Evolutionary conservation across 2,329 filamentous ascomycete genomes (phyloP), one percentile per base, ranked within the genome.

Genomic region (Claviceps paspali): DNA sequence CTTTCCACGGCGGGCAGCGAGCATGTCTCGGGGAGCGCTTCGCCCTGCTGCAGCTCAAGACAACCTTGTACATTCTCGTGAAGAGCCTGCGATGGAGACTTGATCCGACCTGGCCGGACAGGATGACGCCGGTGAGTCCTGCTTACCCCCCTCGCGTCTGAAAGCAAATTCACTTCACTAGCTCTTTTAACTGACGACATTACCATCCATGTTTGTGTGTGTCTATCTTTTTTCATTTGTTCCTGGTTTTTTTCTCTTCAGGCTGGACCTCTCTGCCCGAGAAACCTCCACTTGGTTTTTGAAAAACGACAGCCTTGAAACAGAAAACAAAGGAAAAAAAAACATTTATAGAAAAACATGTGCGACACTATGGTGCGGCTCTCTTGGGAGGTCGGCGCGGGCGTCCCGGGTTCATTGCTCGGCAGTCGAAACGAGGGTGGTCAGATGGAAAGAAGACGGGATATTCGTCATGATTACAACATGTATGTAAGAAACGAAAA

Each of bases 21-120:
- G 55, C 55, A 5, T 64, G 61, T 42, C 43, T 64, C 21, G 61
- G 61, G 1, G 55, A 62, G 46, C 52, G 50, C 29, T 63, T 60
- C 39, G 60, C 59, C 5, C 43, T 63, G 48, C 42, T 59, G 32
- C 48, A 60, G 39, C 45, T 60, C 27, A 52, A 56, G 24, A 49
- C 55, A 11, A 55, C 56, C 0, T 41, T 61, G 29, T 49, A 53
- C 7, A 49, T 52, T 31, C 42, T 59, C 34, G 41, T 56, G n/a
- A 42, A 41, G 27, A 42, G 41, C 24, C 31, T 56, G 14, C 34
- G 40, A 15, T 59, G 55, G 55, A 43, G 30, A 5, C 35, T 59
- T 28, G 55, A 59, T 43, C 52, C 52, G 10, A 45, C 41, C 6
- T 58, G 52, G 52, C 40, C 43, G 19, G 45, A 47, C 33, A 47